phyloP scores from a whole-genome alignment of 495 filamentous ascomycete genomes.

The Pseudoneurospora amorphoporcata region DNA sequence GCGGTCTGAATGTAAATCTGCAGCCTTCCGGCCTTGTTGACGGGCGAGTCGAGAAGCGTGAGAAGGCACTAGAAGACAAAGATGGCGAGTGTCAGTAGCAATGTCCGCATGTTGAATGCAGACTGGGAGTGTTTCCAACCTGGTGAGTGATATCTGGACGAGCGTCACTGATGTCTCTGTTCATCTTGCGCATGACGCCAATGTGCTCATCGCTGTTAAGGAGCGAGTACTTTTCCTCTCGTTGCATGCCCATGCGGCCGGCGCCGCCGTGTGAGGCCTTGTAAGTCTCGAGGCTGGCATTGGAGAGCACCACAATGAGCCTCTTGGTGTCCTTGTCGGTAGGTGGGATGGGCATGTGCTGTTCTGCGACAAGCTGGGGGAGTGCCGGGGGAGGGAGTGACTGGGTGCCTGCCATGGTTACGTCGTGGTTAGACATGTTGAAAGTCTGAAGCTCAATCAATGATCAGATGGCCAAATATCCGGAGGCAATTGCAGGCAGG shows the following conservation, averaged over 20 bases:
- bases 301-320: constrained; percentile 90
- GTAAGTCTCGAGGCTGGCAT: constrained; percentile 96
- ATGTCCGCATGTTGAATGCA: constrained; percentile 34
- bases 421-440: constrained; percentile 14
- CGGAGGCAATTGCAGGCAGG: background rate
- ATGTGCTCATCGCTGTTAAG: constrained; percentile 99
- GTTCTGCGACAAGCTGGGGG: constrained; percentile 85
- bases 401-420: constrained; percentile 53
- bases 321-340: constrained; percentile 83
- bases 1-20: constrained; percentile 98
- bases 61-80: constrained; percentile 66
- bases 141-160: constrained; percentile 97
- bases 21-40: constrained; percentile 95
- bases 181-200: constrained; percentile 98
- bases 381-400: constrained; percentile 86
- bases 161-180: constrained; percentile 94
- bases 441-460: background rate
- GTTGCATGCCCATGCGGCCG: constrained; percentile 50
- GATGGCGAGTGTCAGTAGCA: constrained; percentile 14
- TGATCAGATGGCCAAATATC: background rate
- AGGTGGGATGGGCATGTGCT: constrained; percentile 72
- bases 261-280: constrained; percentile 63
- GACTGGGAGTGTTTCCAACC: constrained; percentile 44
- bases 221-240: constrained; percentile 89
- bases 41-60: constrained; percentile 90